phyloP scores from a whole-genome alignment of 2,329 filamentous ascomycete species.

The Microascus cirrosus region DNA sequence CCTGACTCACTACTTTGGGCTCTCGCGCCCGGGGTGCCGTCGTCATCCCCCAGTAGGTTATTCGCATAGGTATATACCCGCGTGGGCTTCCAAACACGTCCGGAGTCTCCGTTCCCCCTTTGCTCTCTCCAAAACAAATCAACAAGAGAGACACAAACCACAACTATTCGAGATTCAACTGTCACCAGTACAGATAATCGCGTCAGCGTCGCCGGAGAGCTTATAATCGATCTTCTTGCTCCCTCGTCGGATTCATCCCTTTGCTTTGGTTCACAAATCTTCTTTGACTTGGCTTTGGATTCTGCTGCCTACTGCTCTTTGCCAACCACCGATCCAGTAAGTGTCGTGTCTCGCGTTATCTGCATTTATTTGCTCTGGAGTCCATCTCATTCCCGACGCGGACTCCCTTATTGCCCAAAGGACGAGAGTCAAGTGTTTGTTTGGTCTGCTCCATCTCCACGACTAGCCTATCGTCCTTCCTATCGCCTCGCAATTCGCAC shows the following conservation, averaged over 20 bases:
- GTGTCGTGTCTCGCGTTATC: not conserved
- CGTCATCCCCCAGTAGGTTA: not conserved
- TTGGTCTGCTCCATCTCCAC: not conserved
- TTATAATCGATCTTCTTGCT: not conserved
- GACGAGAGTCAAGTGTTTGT: not conserved
- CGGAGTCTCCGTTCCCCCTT: not conserved
- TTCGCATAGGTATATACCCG: not conserved
- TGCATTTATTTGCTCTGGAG: not conserved
- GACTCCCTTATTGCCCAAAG: not conserved
- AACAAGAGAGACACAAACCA: constrained; percentile 6
- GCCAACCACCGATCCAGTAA: not conserved
- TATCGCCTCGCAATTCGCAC: not conserved
- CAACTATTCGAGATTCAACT: constrained; percentile 31
- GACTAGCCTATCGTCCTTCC: not conserved
- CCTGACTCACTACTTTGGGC: not conserved
- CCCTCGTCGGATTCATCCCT: constrained; percentile 2
- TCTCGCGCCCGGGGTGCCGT: not conserved
- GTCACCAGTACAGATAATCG: constrained; percentile 50
- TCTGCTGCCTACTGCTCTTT: not conserved
- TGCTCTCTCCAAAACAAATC: constrained; percentile 3
- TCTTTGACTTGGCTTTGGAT: not conserved
- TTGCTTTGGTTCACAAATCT: not conserved
- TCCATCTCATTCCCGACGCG: not conserved
- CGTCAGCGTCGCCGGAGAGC: constrained; percentile 37
- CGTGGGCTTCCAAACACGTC: not conserved